Evolutionary conservation across 108 stramenopile genomes (phyloP).

Genomic region (Skeletonema costatum): DNA sequence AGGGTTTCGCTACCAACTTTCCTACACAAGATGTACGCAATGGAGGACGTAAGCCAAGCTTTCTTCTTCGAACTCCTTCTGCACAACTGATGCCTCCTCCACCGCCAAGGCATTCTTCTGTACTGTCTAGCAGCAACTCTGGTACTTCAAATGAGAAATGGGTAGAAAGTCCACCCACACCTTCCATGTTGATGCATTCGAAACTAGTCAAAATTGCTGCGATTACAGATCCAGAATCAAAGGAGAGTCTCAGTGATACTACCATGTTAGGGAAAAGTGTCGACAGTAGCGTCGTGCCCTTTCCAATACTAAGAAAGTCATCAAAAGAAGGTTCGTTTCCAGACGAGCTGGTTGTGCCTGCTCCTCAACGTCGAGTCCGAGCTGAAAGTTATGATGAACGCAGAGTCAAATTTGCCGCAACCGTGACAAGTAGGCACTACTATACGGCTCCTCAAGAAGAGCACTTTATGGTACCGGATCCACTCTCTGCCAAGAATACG

Average conservation of each 20-base stretch:
- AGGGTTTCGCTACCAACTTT: constrained; percentile 2
- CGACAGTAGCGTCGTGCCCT: background rate
- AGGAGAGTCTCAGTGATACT: background rate
- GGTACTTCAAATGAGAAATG: background rate
- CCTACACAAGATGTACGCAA: background rate
- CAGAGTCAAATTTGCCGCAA: background rate
- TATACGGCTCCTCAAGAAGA: background rate
- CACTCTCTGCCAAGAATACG: background rate
- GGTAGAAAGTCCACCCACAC: background rate
- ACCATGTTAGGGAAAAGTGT: background rate
- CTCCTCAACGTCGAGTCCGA: constrained; percentile 11
- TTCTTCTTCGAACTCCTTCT: constrained; percentile 11
- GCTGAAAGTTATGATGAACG: constrained; percentile 18
- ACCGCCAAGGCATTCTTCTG: constrained; percentile 13
- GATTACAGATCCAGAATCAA: background rate
- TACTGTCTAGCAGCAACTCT: background rate
- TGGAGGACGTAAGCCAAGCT: background rate
- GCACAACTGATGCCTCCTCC: constrained; percentile 28
- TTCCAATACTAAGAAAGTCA: background rate
- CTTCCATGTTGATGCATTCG: background rate
- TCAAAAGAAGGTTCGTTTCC: background rate
- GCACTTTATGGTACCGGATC: background rate
- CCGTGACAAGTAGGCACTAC: background rate
- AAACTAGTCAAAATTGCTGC: background rate
- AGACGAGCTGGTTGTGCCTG: background rate